Evolutionary conservation across 139 green algal genomes (phyloP), one percentile per base, ranked within the genome.

Genomic region (Chlorella sp.): DNA sequence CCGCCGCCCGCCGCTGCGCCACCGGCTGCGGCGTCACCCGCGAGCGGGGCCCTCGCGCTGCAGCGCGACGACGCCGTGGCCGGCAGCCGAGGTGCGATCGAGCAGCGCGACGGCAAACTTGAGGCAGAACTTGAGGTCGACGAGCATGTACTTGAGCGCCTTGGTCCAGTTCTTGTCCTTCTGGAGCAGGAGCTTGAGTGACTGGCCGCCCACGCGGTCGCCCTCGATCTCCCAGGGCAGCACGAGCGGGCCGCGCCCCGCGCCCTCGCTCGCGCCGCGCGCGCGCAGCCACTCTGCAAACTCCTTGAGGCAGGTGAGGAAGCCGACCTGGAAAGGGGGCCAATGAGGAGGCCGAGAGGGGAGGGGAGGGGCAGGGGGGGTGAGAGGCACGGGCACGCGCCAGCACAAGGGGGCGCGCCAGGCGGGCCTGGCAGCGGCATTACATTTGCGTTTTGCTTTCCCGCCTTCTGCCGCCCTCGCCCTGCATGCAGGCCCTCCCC

Each of bases 91-190:
- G n/a, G n/a, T n/a, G 11, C 19, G 14, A 21, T 77, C 42, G 25
- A 76, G n/a, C 31, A 76, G 62, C 31, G 29, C 27, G 42, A 82
- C 27, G 11, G 50, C 43, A 5, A 23, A 82, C 19, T 74, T 79
- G 19, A 84, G 31, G 68, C 77, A 84, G 35, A 75, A 84, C 69
- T 90, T 86, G 9, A 97, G 79, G 79, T 96, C 77, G 0, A 89
- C 83, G 29, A 96, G 84, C 89, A 97, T 92, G 76, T 93, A 91
- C 86, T 98, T 98, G 19, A 99, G 86, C 4, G 95, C 95, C 76
- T 93, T 92, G 53, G 95, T 98, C 95, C 95, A 99, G 40, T 84
- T 85, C 35, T 88, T 85, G 74, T 97, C 90, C 66, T 91, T 94
- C 80, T 93, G 95, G 50, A 98, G 88, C 17, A 86, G 89, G 58